Base-by-base conservation (phyloP, 208 protist species). In the Wallacemonas collosoma region DNA sequence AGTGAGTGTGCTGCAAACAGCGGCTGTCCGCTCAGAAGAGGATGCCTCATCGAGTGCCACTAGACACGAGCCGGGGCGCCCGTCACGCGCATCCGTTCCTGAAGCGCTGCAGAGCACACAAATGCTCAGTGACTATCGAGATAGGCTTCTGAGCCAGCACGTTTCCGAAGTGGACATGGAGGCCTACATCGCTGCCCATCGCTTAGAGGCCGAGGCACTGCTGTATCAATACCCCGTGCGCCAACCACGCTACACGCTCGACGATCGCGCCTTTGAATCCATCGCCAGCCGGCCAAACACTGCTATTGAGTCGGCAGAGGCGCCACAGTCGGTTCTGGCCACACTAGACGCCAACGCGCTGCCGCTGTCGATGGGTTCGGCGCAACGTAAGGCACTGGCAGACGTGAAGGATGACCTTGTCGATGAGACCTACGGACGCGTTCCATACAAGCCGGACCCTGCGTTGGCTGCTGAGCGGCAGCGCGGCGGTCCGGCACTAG, bases 381-480 rank as follows among this genome's bases (percentile, higher is more conserved):
- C 4, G 2, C 60, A 65, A 17, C 43, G 6, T 5, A 65, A 65
- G 43, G 60, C 43, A n/a, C 60, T 65, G 4, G 41, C 62, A 2
- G 44, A 11, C 14, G 48, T 57, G 43, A 57, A 67, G 48, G 91
- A 96, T 76, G 87, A 93, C 55, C 77, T 94, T 60, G 80, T 86
- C 44, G 84, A 94, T 67, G 76, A 71, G 17, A 96, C 80, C 9
- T 81, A 84, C 72, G 73, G 72, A 38, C 77, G 78, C 2, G 80
- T 96, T 50, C 68, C 57, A 36, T 81, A 85, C n/a, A 65, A 81
- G n/a, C 68, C 79, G 8, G 91, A 96, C 68, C 75, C 83, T 12
- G 79, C 62, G 48, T 76, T 93, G 47, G 83, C 81, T 53, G 87
- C 91, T 68, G 89, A 96, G 76, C 88, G 89, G 57, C 81, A 75